A percentile compares a stretch with the other conserved stretches of the same genome.
phyloP scores from a whole-genome alignment of 1,139 yeast species.

The Diutina catenulata region DNA sequence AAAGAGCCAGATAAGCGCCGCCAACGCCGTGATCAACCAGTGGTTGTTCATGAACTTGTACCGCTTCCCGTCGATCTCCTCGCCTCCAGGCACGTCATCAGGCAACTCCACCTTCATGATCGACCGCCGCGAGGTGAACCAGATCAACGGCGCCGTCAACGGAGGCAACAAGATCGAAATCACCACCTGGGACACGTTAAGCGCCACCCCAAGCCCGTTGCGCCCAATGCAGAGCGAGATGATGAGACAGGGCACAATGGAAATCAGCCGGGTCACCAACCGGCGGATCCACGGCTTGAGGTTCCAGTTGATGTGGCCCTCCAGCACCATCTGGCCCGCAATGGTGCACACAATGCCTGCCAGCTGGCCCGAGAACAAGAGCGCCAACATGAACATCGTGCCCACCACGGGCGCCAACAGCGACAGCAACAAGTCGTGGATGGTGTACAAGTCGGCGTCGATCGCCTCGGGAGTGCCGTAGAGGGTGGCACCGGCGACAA shows the following conservation, averaged over 20 bases:
- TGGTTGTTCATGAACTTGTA: slow-evolving; percentile 45
- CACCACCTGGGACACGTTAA: slow-evolving; percentile 3
- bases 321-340: slow-evolving; percentile 5
- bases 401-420: slow-evolving; percentile 3
- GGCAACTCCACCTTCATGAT: slow-evolving; percentile 20
- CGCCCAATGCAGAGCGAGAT: slow-evolving; percentile 4
- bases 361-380: slow-evolving; percentile 4
- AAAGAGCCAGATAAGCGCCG: slow-evolving; percentile 49
- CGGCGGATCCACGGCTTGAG: slow-evolving; percentile 4
- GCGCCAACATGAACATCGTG: slow-evolving; percentile 4
- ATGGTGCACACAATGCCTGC: slow-evolving; percentile 4
- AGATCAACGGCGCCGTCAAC: slow-evolving; percentile 1
- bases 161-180: slow-evolving; percentile 3
- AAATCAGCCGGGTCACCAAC: background rate
- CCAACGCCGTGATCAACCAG: slow-evolving; percentile 41
- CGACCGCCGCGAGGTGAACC: background rate
- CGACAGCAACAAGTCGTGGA: slow-evolving; percentile 1
- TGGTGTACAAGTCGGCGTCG: slow-evolving; percentile 4
- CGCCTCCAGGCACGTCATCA: slow-evolving; percentile 10
- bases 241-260: slow-evolving; percentile 3
- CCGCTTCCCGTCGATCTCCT: slow-evolving; percentile 7
- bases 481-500: slow-evolving; percentile 4
- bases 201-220: slow-evolving; percentile 4
- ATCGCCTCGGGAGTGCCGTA: slow-evolving; percentile 35
- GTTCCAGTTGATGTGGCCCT: slow-evolving; percentile 4